Base-by-base conservation (phyloP, 257 asterid species). In the Prunella vulgaris region DNA sequence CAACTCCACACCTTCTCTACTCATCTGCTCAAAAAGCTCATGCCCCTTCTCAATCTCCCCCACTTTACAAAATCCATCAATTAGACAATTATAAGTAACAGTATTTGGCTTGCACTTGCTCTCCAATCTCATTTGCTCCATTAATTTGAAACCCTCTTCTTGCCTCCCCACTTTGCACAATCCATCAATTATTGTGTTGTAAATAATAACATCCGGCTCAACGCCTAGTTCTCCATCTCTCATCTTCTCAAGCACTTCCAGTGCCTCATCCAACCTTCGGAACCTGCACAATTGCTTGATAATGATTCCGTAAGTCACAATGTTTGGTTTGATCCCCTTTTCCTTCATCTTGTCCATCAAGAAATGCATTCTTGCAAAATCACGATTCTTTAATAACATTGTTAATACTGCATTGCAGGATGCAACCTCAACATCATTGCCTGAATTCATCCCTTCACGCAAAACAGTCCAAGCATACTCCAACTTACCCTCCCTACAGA, bases 151-250 rank as follows among this genome's bases (percentile, higher is more conserved):
- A 32, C 90, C 96, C 74, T 88, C 97, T 59, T 84, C 95, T 56
- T 79, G 89, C 77, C 95, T 86, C 74, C 96, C 99, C 10, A 82
- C 95, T 78, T 88, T 93, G 77, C 96, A 93, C 60, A 93, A 71
- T 37, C 96, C 99, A 81, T 86, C 81, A 59, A 93, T 90, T 76
- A 90, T 58, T 8, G 91, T 88, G 81, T 87, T 93, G 60, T 81
- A 88, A 30, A 87, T 58, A 62, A 90, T 77, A 60, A 65, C 68
- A 73, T 93, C 99, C 0, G 94, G 95, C 53, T 84, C 71, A 44
- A 87, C 25, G 8, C 75, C 82, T 35, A 79, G 72, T 60, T 74
- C 78, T 25, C 78, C 95, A 35, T 74, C 78, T 73, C 66, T 79
- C 90, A 93, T 85, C 81, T 77, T 83, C 72, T 80, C 75, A 54